Percentiles rank a stretch among this genome's conserved stretches.
Conservation (phyloP, 805 yeast species). For the Spathaspora passalidarum region DNA sequence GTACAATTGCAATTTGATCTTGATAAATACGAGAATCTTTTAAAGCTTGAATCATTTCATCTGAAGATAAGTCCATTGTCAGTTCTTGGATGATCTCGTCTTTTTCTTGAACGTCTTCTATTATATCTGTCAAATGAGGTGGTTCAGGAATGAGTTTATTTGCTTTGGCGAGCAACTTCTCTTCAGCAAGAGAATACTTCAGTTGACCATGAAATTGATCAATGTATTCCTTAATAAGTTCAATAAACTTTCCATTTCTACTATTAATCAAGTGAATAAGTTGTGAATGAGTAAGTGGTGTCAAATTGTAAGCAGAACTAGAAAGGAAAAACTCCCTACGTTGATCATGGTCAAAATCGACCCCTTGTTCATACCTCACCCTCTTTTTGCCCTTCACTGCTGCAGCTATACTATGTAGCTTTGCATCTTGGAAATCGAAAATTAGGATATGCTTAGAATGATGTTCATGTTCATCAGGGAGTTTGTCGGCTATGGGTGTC, state of each 20-base stretch:
- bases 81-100: background rate
- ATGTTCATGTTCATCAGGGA: constrained; percentile 53
- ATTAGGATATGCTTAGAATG: constrained; percentile 42
- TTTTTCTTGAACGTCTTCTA: constrained; percentile 12
- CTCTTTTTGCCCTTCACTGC: constrained; percentile 18
- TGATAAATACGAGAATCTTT: constrained; percentile 50
- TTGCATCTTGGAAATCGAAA: constrained; percentile 75
- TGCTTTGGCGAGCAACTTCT: constrained; percentile 34
- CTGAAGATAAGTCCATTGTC: constrained; percentile 21
- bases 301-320: constrained; percentile 44
- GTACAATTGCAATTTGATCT: constrained; percentile 58
- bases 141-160: constrained; percentile 44
- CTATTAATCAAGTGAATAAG: constrained; percentile 58
- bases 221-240: constrained; percentile 3
- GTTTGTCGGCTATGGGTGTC: constrained; percentile 20
- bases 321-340: constrained; percentile 23
- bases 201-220: constrained; percentile 20
- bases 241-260: constrained; percentile 51
- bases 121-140: constrained; percentile 54
- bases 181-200: constrained; percentile 27
- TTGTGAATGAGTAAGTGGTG: constrained; percentile 52
- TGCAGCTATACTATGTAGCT: constrained; percentile 46
- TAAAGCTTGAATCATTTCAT: constrained; percentile 48
- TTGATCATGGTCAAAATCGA: constrained; percentile 9
- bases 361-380: constrained; percentile 8